Evolutionary conservation across 495 filamentous ascomycete species (phyloP).

Genomic region (Penicillium taxi): DNA sequence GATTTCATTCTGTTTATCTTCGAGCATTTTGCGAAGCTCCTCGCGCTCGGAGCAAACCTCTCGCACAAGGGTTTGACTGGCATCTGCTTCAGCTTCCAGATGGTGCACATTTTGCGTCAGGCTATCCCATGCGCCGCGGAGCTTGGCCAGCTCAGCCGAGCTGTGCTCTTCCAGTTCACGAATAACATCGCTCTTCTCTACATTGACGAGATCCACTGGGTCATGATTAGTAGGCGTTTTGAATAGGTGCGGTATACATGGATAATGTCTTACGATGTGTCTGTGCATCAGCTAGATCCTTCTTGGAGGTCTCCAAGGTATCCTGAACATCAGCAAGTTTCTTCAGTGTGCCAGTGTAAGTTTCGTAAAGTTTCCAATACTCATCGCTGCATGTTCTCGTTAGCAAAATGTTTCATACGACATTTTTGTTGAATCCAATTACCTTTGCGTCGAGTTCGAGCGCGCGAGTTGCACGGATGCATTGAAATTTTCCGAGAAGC

Average conservation of each 20-base stretch:
- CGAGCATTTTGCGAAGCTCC: slow-evolving; percentile 36
- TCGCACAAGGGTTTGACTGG: slow-evolving; percentile 31
- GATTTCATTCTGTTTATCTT: slow-evolving; percentile 33
- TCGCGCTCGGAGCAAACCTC: slow-evolving; percentile 37
- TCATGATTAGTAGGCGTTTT: slow-evolving; percentile 18
- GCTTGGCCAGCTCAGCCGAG: slow-evolving; percentile 35
- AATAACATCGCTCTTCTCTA: slow-evolving; percentile 43
- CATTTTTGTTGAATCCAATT: too few relatives aligned
- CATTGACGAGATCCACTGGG: slow-evolving; percentile 38
- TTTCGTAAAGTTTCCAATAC: slow-evolving; percentile 43
- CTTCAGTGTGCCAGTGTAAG: slow-evolving; percentile 32
- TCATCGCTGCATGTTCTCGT: slow-evolving; percentile 28
- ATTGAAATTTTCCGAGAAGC: slow-evolving; percentile 32
- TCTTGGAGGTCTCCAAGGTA: slow-evolving; percentile 27
- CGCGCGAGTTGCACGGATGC: slow-evolving; percentile 30
- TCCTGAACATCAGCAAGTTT: slow-evolving; percentile 38
- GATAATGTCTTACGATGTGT: slow-evolving; percentile 32
- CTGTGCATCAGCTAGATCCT: slow-evolving; percentile 31
- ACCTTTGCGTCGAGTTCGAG: slow-evolving; percentile 36
- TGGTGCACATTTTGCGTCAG: slow-evolving; percentile 32
- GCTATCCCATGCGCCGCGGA: slow-evolving; percentile 40
- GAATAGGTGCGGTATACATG: background rate
- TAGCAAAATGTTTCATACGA: slow-evolving; percentile 9
- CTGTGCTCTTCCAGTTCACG: slow-evolving; percentile 40
- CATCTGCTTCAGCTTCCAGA: slow-evolving; percentile 37